These are phyloP conservation scores for Penicillium riverlandense DNA, from an alignment of 495 filamentous ascomycete species.

Conservation along the genomic window DNA sequence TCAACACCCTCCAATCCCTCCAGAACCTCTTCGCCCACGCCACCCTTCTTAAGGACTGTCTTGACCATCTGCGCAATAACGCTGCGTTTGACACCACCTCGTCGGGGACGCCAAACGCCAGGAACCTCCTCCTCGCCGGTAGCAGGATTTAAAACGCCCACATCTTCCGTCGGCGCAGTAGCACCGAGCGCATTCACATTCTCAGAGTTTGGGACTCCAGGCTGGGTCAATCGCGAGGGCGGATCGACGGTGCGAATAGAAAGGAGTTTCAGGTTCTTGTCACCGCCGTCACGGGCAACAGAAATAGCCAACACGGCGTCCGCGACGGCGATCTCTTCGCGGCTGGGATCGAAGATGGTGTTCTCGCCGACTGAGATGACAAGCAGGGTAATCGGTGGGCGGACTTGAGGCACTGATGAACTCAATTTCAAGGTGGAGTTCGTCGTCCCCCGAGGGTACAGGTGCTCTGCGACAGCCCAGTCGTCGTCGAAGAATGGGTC, in stretches of 20 bases:
- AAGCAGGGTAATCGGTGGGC: conserved; percentile 81
- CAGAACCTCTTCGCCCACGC: conserved; percentile 79
- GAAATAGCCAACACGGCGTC: conserved; percentile 81
- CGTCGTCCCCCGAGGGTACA: conserved; percentile 55
- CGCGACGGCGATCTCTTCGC: conserved; percentile 87
- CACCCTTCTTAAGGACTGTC: conserved; percentile 59
- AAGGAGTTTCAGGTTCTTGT: conserved; percentile 41
- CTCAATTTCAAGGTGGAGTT: not conserved
- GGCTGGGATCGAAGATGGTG: conserved; percentile 86
- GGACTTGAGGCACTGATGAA: conserved; percentile 14
- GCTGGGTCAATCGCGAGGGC: conserved; percentile 61
- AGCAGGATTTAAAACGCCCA: conserved; percentile 16
- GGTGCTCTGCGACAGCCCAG: conserved; percentile 72
- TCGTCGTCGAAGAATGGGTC: conserved; percentile 98
- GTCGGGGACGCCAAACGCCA: conserved; percentile 71
- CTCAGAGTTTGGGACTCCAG: conserved; percentile 60
- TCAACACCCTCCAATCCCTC: conserved; percentile 60
- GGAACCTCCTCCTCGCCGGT: conserved; percentile 49
- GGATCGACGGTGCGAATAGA: conserved; percentile 63
- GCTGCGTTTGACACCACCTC: conserved; percentile 65
- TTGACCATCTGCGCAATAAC: conserved; percentile 60
- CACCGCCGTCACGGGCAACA: conserved; percentile 35
- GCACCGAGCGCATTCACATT: conserved; percentile 55
- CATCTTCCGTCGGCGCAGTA: conserved; percentile 22
- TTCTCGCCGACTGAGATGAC: conserved; percentile 81